phyloP scores from a whole-genome alignment of 2,329 filamentous ascomycete genomes.

The Penicillium sp. region DNA sequence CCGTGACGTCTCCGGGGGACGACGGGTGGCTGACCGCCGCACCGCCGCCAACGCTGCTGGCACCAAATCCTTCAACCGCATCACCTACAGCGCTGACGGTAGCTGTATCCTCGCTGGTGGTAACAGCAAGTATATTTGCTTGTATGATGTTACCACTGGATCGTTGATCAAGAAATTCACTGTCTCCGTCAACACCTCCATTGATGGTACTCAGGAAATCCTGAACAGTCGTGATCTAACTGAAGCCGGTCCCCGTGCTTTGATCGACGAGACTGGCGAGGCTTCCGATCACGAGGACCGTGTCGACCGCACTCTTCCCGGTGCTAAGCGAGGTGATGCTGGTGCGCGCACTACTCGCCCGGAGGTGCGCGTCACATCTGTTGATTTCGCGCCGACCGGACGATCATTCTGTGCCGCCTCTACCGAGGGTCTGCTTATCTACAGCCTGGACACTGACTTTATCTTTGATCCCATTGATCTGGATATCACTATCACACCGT shows the following conservation, averaged over 20 bases:
- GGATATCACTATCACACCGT: slow-evolving; percentile 88
- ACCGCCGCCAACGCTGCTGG: slow-evolving; percentile 89
- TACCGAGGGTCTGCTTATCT: slow-evolving; percentile 91
- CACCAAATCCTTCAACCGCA: slow-evolving; percentile 85
- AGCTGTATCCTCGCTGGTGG: slow-evolving; percentile 86
- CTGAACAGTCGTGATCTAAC: slow-evolving; percentile 90
- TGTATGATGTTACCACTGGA: slow-evolving; percentile 93
- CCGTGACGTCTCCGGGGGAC: slow-evolving; percentile 88
- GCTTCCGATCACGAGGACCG: slow-evolving; percentile 86
- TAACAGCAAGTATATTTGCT: slow-evolving; percentile 97
- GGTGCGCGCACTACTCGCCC: slow-evolving; percentile 74
- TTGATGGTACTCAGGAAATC: slow-evolving; percentile 96
- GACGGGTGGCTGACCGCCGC: slow-evolving; percentile 81
- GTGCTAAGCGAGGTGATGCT: slow-evolving; percentile 83
- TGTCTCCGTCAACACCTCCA: slow-evolving; percentile 90
- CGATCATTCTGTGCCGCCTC: slow-evolving; percentile 91
- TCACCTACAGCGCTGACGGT: slow-evolving; percentile 90
- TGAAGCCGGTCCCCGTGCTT: slow-evolving; percentile 79
- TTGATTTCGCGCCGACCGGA: slow-evolving; percentile 87
- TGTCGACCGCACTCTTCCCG: slow-evolving; percentile 76
- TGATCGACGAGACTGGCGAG: slow-evolving; percentile 87
- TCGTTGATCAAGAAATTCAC: slow-evolving; percentile 93
- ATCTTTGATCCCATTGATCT: slow-evolving; percentile 96
- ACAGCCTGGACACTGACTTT: slow-evolving; percentile 80
- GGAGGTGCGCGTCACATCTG: slow-evolving; percentile 79